Percentiles rank a stretch among this genome's conserved stretches.
These are phyloP conservation scores for Pseudozyma sp. DNA, from an alignment of 1,284 basidiomycete genomes.

Conservation along the genomic window DNA sequence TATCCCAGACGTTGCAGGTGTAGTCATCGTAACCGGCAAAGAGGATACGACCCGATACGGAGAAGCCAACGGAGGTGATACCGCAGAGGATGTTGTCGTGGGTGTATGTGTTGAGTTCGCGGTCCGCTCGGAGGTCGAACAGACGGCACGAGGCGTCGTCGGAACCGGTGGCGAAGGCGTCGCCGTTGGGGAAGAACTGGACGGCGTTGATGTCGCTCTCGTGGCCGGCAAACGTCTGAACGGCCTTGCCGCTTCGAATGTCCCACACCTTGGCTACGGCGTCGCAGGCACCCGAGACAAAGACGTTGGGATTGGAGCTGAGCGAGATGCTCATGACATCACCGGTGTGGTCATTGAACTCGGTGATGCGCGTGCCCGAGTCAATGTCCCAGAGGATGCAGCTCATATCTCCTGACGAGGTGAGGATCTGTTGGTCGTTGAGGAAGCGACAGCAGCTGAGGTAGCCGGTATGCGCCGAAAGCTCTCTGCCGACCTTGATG, in stretches of 20 bases:
- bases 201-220: constrained; percentile 99
- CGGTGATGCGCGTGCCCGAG: constrained; percentile 90
- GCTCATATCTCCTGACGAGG: constrained; percentile 97
- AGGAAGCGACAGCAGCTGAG: constrained; percentile 97
- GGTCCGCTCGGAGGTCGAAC: constrained; percentile 96
- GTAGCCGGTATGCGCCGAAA: constrained; percentile 96
- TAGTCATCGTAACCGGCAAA: constrained; percentile 99
- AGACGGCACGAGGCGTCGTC: constrained; percentile 98
- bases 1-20: constrained; percentile 99
- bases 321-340: constrained; percentile 95
- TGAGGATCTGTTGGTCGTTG: constrained; percentile 97
- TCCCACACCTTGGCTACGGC: constrained; percentile 99
- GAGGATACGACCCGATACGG: constrained; percentile 92
- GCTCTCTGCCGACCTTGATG: constrained; percentile 78
- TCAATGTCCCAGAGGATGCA: constrained; percentile 99
- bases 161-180: constrained; percentile 97
- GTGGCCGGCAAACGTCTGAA: constrained; percentile 98
- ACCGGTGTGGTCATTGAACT: constrained; percentile 98
- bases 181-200: constrained; percentile 99
- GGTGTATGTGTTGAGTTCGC: constrained; percentile 94
- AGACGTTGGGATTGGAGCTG: constrained; percentile 91
- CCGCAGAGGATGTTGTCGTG: constrained; percentile 99
- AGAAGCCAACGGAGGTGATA: constrained; percentile 98
- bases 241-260: constrained; percentile 93
- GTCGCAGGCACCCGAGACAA: constrained; percentile 98